phyloP scores from a whole-genome alignment of 306 rosid genomes.

The Datisca glomerata region DNA sequence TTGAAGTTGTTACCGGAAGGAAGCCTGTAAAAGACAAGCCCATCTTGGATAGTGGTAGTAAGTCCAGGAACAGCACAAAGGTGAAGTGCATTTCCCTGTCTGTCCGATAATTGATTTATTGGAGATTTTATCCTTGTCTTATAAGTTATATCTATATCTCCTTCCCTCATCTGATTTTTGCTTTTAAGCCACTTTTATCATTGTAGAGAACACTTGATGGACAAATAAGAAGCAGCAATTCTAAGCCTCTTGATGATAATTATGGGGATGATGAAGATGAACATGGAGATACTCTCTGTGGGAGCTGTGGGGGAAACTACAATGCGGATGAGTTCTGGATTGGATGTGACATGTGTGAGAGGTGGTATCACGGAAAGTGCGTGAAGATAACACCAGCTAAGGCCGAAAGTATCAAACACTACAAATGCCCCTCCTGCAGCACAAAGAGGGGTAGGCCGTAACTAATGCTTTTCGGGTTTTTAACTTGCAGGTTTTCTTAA shows the following conservation, averaged over 20 bases:
- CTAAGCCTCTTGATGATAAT: conserved; percentile 26
- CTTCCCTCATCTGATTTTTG: not conserved
- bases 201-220: conserved; percentile 45
- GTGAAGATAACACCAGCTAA: conserved; percentile 53
- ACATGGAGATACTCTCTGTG: conserved; percentile 42
- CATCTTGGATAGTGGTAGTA: conserved; percentile 38
- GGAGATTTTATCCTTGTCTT: not conserved
- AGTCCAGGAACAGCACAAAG: conserved; percentile 42
- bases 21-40: conserved; percentile 38
- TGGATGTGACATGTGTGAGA: conserved; percentile 49
- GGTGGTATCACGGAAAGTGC: conserved; percentile 53
- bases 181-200: conserved; percentile 5
- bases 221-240: conserved; percentile 29
- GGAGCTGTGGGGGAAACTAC: conserved; percentile 52
- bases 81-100: conserved; percentile 17
- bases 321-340: conserved; percentile 50
- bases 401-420: conserved; percentile 40
- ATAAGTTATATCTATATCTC: not conserved
- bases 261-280: conserved; percentile 38
- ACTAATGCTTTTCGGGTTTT: too few species aligned
- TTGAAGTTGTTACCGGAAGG: conserved; percentile 49
- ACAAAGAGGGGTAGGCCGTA: conserved; percentile 30
- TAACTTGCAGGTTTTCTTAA: too few species aligned
- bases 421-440: conserved; percentile 50
- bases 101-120: not conserved